Conservation (phyloP, 2,329 filamentous ascomycete species). For the Teratosphaeria destructans region DNA sequence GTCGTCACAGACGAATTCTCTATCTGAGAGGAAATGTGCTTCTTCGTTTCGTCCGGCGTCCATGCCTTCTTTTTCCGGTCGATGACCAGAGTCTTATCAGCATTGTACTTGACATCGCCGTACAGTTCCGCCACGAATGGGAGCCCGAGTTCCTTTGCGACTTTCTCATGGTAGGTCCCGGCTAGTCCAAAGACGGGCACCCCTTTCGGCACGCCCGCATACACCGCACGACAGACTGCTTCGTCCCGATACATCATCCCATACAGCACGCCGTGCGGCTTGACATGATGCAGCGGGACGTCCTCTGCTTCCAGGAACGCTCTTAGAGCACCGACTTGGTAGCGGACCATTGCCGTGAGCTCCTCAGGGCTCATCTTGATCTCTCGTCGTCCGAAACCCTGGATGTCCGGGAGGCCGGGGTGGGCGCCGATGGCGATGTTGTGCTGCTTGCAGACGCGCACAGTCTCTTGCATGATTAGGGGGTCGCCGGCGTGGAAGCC, state of each 20-base stretch:
- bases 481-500: constrained; percentile 43
- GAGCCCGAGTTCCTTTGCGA: constrained; percentile 42
- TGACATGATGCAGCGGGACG: constrained; percentile 50
- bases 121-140: constrained; percentile 43
- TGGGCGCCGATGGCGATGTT: constrained; percentile 51
- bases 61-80: constrained; percentile 48
- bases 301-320: constrained; percentile 49
- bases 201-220: constrained; percentile 38
- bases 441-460: constrained; percentile 47
- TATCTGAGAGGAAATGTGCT: constrained; percentile 32
- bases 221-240: constrained; percentile 43
- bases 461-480: constrained; percentile 52
- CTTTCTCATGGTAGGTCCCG: constrained; percentile 45
- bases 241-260: constrained; percentile 44
- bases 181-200: constrained; percentile 45
- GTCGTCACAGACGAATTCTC: constrained; percentile 31
- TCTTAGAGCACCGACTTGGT: constrained; percentile 54
- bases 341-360: constrained; percentile 40
- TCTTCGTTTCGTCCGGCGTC: constrained; percentile 32
- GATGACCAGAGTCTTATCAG: constrained; percentile 42
- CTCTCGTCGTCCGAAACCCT: constrained; percentile 54
- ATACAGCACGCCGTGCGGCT: constrained; percentile 50
- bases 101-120: constrained; percentile 44
- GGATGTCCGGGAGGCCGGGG: constrained; percentile 53
- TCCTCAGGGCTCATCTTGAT: constrained; percentile 42